Evolutionary conservation across 805 yeast species (phyloP).

Genomic region (Pichia paraexigua): DNA sequence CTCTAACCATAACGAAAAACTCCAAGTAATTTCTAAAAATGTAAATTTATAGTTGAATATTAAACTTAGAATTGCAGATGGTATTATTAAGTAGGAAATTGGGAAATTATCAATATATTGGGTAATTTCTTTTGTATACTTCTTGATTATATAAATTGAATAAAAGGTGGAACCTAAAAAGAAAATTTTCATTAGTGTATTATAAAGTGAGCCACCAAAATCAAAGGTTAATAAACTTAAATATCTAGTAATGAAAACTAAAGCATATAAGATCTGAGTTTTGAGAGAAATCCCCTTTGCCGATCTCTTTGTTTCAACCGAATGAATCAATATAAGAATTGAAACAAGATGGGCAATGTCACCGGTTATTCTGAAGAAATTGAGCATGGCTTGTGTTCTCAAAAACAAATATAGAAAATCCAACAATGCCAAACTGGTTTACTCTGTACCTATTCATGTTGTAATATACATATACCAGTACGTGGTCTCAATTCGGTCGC

Average conservation of each 20-base stretch:
- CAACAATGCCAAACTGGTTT: too few species aligned
- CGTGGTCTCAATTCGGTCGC: background rate
- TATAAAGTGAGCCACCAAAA: constrained; percentile 61
- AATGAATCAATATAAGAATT: constrained; percentile 63
- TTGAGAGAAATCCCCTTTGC: constrained; percentile 82
- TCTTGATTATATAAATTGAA: constrained; percentile 62
- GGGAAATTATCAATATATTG: constrained; percentile 66
- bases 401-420: too few species aligned
- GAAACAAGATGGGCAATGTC: constrained; percentile 81
- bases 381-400: constrained; percentile 24
- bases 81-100: constrained; percentile 59
- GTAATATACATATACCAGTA: background rate
- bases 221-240: constrained; percentile 46
- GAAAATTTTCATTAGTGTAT: constrained; percentile 70
- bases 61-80: constrained; percentile 47
- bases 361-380: constrained; percentile 39
- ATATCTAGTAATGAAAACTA: constrained; percentile 70
- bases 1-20: constrained; percentile 89
- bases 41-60: constrained; percentile 62
- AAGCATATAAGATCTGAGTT: constrained; percentile 71
- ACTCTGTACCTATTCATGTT: too few species aligned
- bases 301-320: constrained; percentile 56
- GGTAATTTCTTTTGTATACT: constrained; percentile 52
- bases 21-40: constrained; percentile 65
- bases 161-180: constrained; percentile 71